Conservation (phyloP, 1,139 yeast species). For the Suhomyces bolitotheri region DNA sequence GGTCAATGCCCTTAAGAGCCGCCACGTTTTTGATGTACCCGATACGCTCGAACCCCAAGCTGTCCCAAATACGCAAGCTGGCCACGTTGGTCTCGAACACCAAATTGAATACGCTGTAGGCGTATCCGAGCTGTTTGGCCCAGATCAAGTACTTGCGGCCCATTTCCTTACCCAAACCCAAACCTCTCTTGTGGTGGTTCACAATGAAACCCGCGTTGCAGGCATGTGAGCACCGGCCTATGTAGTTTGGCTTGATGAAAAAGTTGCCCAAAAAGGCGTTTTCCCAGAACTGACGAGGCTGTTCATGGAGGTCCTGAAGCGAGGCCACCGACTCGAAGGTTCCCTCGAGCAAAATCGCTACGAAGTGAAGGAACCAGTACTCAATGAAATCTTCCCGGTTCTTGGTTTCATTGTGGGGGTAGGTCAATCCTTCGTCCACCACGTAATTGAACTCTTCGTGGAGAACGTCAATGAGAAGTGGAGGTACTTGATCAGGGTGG, state of each 20-base stretch:
- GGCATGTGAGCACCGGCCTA: constrained; percentile 73
- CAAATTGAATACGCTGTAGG: constrained; percentile 77
- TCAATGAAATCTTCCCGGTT: constrained; percentile 34
- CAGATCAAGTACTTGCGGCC: constrained; percentile 60
- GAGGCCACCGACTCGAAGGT: constrained; percentile 16
- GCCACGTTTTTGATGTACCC: constrained; percentile 72
- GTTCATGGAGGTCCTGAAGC: constrained; percentile 16
- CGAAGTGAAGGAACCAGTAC: constrained; percentile 49
- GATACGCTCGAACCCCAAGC: constrained; percentile 68
- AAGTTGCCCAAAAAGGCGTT: constrained; percentile 60
- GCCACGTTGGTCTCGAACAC: constrained; percentile 75
- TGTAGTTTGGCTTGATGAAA: constrained; percentile 76
- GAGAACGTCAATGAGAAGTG: constrained; percentile 31
- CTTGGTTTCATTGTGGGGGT: constrained; percentile 38
- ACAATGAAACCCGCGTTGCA: constrained; percentile 83
- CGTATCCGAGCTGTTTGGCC: constrained; percentile 74
- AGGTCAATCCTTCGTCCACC: constrained; percentile 53
- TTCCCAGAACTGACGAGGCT: constrained; percentile 34
- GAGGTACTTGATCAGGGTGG: constrained; percentile 34
- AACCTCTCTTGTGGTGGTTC: constrained; percentile 53
- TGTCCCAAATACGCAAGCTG: constrained; percentile 71
- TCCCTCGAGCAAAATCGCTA: constrained; percentile 48
- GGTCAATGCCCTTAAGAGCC: constrained; percentile 56
- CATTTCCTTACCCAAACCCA: constrained; percentile 60
- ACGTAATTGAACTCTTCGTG: constrained; percentile 45